Percentiles rank a stretch among this genome's conserved stretches.
phyloP scores from a whole-genome alignment of 2,329 filamentous ascomycete species.

The Aspergillus arachidicola region DNA sequence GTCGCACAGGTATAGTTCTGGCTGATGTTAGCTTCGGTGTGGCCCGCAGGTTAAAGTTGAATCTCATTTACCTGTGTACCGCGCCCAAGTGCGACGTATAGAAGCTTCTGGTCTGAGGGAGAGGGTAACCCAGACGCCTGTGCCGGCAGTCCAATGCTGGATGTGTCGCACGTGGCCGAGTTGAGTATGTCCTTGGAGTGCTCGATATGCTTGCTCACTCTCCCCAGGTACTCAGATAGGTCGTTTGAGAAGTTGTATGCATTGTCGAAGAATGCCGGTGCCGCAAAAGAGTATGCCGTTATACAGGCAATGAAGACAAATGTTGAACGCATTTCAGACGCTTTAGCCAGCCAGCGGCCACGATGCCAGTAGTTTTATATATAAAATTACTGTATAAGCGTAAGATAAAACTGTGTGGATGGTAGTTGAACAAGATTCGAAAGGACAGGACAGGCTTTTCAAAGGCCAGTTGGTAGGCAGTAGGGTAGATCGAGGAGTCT shows the following conservation, averaged over 20 bases:
- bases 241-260: conserved; percentile 44
- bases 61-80: conserved; percentile 62
- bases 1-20: conserved; percentile 90
- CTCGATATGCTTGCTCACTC: conserved; percentile 43
- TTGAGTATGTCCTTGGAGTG: conserved; percentile 22
- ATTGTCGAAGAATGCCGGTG: conserved; percentile 36
- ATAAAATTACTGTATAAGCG: not conserved
- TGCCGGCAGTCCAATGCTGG: conserved; percentile 41
- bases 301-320: conserved; percentile 33
- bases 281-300: conserved; percentile 36
- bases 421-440: no score
- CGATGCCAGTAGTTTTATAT: not conserved
- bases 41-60: not conserved
- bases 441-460: not conserved
- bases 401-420: not conserved
- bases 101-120: conserved; percentile 63
- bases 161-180: conserved; percentile 35
- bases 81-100: conserved; percentile 81
- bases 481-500: not conserved
- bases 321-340: conserved; percentile 24
- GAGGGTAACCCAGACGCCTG: conserved; percentile 63
- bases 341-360: conserved; percentile 4
- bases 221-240: conserved; percentile 42
- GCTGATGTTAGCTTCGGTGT: conserved; percentile 15
- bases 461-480: not conserved